Conservation (phyloP, 75 land plant genomes). For the Cunninghamia lanceolata region DNA sequence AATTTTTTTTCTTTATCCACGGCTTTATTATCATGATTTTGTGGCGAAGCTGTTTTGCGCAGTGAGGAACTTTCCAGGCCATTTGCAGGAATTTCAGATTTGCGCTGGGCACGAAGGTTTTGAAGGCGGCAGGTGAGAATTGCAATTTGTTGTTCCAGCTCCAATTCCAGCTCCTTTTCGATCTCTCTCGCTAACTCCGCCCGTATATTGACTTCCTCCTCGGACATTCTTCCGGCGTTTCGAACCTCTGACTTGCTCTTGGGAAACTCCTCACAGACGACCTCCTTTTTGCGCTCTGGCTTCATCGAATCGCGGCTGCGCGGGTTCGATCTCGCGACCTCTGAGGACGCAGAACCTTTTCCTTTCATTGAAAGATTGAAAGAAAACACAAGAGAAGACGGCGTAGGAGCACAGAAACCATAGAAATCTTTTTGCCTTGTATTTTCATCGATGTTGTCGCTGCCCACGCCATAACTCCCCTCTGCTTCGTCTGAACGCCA, state of each 20-base stretch:
- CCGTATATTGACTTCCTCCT: background rate
- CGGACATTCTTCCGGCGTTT: background rate
- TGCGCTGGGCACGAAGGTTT: background rate
- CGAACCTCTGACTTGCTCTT: background rate
- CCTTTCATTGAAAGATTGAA: background rate
- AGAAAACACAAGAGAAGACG: background rate
- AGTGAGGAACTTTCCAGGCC: too few species aligned
- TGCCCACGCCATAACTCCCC: background rate
- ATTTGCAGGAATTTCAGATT: background rate
- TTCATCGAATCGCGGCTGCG: background rate
- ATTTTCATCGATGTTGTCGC: background rate
- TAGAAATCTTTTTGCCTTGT: background rate
- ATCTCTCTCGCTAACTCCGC: background rate
- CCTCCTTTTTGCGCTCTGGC: too few species aligned
- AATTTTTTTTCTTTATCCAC: too few species aligned
- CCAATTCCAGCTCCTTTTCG: background rate
- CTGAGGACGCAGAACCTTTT: background rate
- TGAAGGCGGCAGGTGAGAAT: background rate
- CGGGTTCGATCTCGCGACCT: background rate
- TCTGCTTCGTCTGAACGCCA: background rate
- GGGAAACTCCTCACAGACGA: background rate
- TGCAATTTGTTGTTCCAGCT: background rate
- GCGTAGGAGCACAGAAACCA: background rate
- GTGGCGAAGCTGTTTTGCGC: too few species aligned
- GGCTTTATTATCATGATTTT: too few species aligned